Base-by-base conservation (phyloP, 2,329 filamentous ascomycete species). In the Neonectria punicea region DNA sequence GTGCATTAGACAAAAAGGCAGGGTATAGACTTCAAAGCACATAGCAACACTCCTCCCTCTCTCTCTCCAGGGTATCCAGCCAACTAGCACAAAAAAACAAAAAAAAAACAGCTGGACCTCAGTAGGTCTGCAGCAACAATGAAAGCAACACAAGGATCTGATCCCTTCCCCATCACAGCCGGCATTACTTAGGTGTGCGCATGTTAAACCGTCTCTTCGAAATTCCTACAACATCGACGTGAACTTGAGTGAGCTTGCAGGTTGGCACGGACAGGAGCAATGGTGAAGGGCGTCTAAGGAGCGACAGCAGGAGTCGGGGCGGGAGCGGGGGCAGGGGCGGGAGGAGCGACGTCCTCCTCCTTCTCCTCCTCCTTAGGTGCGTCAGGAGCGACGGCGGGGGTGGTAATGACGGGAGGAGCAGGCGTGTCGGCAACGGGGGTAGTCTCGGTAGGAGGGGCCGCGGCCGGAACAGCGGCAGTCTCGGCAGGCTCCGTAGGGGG, bases 1-100 rank as follows among this genome's bases (percentile, higher is more conserved):
- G 14, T 55, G 69, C 58, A 73, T 72, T 70, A 67, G 65, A 69
- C 68, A 69, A 67, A 70, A 70, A 65, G 62, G 67, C 67, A 72
- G 75, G 76, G 74, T 77, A 77, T 77, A 77, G 71, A 72, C 74
- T 74, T 67, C 49, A 71, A 68, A 69, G 68, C 65, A 73, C 71
- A 73, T 73, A 67, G 66, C 71, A 63, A 60, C 66, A 59, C 63
- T 71, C 72, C 67, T 74, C 22, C n/a, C n/a, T 22, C 68, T 71
- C 68, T 68, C 65, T 72, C 68, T 67, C 65, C 66, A 63, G 73
- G 73, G 76, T 78, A 78, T 78, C 74, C 76, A 76, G 74, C 74
- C 62, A 70, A 72, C 63, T 65, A 73, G 69, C 69, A 70, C 46
- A 72, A 69, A 74, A 74, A 50, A 67, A 63, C 46, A 63, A 69